phyloP scores from a whole-genome alignment of 2,329 filamentous ascomycete species.

The Phialocephala subalpina region DNA sequence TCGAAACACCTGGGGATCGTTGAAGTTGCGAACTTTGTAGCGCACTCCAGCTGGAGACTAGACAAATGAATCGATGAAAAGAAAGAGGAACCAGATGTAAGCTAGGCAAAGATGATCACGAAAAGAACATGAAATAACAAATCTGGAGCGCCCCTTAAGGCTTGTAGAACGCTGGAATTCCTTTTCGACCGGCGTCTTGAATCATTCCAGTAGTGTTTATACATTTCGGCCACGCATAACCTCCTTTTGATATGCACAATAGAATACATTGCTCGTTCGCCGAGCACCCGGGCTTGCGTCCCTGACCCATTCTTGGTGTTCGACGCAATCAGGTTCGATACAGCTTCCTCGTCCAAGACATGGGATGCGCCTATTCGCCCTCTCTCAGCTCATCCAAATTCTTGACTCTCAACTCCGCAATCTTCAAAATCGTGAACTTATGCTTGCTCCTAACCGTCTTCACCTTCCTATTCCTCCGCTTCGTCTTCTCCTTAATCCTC shows the following conservation, averaged over 20 bases:
- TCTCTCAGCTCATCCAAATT: conserved; percentile 49
- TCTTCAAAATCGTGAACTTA: conserved; percentile 83
- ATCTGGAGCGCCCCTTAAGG: too few relatives aligned
- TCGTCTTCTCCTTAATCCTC: conserved; percentile 81
- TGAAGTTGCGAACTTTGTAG: too few relatives aligned
- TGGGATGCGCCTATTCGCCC: background rate
- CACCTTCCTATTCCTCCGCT: conserved; percentile 76
- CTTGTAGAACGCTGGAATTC: too few relatives aligned
- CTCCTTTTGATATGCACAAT: background rate
- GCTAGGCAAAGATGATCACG: too few relatives aligned
- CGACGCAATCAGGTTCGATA: background rate
- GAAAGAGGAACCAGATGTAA: too few relatives aligned
- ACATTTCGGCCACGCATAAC: background rate
- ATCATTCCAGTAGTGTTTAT: background rate
- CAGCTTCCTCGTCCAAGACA: background rate
- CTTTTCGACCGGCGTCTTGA: too few relatives aligned
- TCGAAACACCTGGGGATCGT: too few relatives aligned
- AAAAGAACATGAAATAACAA: too few relatives aligned
- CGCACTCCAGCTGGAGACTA: too few relatives aligned
- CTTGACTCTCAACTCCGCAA: conserved; percentile 75
- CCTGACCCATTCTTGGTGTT: too few relatives aligned
- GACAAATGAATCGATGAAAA: too few relatives aligned
- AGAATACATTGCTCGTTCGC: background rate
- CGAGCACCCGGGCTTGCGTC: too few relatives aligned
- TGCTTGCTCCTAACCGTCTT: conserved; percentile 90